phyloP scores from a whole-genome alignment of 192 early-diverging fungal species.

The Dimargaris xerosporica region DNA sequence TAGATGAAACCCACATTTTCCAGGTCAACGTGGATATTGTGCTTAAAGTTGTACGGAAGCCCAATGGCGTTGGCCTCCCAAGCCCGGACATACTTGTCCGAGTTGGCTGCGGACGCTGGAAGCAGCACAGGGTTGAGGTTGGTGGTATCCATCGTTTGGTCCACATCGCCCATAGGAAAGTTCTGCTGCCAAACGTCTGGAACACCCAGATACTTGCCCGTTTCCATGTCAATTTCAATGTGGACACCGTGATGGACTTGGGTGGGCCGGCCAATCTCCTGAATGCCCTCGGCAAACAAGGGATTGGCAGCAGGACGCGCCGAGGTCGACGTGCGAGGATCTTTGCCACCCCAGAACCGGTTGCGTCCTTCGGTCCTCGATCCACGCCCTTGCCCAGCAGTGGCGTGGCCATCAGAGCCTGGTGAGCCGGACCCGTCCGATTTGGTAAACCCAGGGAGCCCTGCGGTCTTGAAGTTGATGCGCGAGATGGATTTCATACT shows the following conservation, averaged over 20 bases:
- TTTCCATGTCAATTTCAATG: constrained; percentile 12
- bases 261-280: constrained; percentile 11
- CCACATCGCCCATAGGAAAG: constrained; percentile 11
- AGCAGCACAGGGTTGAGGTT: constrained; percentile 7
- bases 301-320: not conserved
- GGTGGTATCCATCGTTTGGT: constrained; percentile 11
- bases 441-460: not conserved
- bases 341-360: constrained; percentile 4
- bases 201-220: constrained; percentile 8
- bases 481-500: constrained; percentile 9
- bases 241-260: constrained; percentile 11
- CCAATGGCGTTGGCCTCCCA: constrained; percentile 12
- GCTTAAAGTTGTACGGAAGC: constrained; percentile 11
- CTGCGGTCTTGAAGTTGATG: not conserved
- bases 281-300: constrained; percentile 6
- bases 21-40: constrained; percentile 10
- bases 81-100: not conserved
- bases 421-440: not conserved
- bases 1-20: constrained; percentile 11
- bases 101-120: constrained; percentile 1
- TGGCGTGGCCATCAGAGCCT: not conserved
- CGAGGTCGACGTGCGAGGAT: not conserved
- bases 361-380: not conserved
- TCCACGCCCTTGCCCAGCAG: not conserved
- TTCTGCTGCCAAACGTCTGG: constrained; percentile 12